Evolutionary conservation across 208 protist species (phyloP), one percentile per base, ranked within the genome.

Genomic region (Acanthamoeba healyi): DNA sequence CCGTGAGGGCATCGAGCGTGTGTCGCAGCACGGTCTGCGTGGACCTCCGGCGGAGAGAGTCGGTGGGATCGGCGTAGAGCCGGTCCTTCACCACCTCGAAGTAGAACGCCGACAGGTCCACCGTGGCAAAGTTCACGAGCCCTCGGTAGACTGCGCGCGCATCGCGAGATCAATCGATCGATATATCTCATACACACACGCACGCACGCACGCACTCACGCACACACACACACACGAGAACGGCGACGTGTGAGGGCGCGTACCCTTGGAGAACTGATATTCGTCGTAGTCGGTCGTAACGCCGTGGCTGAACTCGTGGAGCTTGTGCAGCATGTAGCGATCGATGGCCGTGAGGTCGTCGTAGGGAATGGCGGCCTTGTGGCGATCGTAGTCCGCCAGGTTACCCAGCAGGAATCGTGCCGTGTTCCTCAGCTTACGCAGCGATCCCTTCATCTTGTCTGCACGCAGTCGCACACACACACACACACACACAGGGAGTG

Each of bases 31-130:
- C 93, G 29, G 77, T 95, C 81, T 97, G 97, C 40, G 87, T 94
- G 17, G 92, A 70, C 89, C 96, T 95, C 81, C 97, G 95, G 32
- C 44, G 22, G 1, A 46, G n/a, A 65, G 94, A 92, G 54, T 94
- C 67, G 38, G 81, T 32, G 40, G 77, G 46, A 0, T 96, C 94
- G 12, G 94, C 94, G 94, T 98, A 98, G 2, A 98, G 95, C n/a
- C 96, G 65, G 79, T 97, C 96, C 86, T 98, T 98, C 74, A 94
- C 74, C 1, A 95, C 26, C 42, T 98, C 97, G 12, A 98, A 97
- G 95, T 98, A 98, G 86, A 98, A 98, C 17, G 94, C 89, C 40
- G 97, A 98, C 0, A 98, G 95, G 44, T 98, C 95, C 34, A 87
- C 82, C 19, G 36, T 49, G 5, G 77, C 70, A 34, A 97, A 96